These are phyloP conservation scores for Aspergillus pseudonomiae DNA, from an alignment of 2,329 filamentous ascomycete genomes.

Conservation along the genomic window DNA sequence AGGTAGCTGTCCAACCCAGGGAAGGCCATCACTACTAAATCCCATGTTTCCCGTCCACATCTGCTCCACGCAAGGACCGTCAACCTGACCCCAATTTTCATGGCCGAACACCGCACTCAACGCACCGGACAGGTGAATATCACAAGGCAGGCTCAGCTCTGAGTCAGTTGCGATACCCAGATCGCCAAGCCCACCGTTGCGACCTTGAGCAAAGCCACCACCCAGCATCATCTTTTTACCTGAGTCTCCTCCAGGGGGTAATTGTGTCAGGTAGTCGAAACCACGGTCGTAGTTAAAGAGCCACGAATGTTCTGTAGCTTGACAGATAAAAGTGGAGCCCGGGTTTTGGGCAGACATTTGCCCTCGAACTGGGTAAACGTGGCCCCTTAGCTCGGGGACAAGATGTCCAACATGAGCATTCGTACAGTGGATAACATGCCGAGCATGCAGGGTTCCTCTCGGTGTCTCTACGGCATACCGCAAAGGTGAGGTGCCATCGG, in stretches of 20 bases:
- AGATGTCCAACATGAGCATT: constrained; percentile 59
- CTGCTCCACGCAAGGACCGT: constrained; percentile 24
- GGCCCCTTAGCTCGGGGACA: constrained; percentile 48
- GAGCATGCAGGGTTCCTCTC: constrained; percentile 49
- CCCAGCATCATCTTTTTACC: constrained; percentile 57
- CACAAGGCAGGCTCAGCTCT: constrained; percentile 26
- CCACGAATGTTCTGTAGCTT: constrained; percentile 52
- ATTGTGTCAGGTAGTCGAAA: constrained; percentile 59
- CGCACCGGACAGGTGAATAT: constrained; percentile 31
- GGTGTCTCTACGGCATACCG: constrained; percentile 50
- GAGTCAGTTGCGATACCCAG: constrained; percentile 55
- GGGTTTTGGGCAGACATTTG: constrained; percentile 48
- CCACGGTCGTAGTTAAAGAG: constrained; percentile 51
- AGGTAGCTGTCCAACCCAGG: constrained; percentile 53
- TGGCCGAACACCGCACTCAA: constrained; percentile 30
- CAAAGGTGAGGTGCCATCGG: background rate
- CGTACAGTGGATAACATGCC: constrained; percentile 61
- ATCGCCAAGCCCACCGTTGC: constrained; percentile 48
- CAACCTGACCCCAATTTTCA: constrained; percentile 25
- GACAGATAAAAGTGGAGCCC: constrained; percentile 28
- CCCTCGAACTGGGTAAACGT: constrained; percentile 43
- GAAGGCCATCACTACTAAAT: constrained; percentile 53
- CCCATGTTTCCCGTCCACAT: constrained; percentile 52
- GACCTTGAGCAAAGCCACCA: constrained; percentile 53
- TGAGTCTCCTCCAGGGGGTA: constrained; percentile 26